Percentiles rank a stretch among this genome's conserved stretches.
These are phyloP conservation scores for Ustilago lituana DNA, from an alignment of 1,284 basidiomycete species.

Conservation along the genomic window DNA sequence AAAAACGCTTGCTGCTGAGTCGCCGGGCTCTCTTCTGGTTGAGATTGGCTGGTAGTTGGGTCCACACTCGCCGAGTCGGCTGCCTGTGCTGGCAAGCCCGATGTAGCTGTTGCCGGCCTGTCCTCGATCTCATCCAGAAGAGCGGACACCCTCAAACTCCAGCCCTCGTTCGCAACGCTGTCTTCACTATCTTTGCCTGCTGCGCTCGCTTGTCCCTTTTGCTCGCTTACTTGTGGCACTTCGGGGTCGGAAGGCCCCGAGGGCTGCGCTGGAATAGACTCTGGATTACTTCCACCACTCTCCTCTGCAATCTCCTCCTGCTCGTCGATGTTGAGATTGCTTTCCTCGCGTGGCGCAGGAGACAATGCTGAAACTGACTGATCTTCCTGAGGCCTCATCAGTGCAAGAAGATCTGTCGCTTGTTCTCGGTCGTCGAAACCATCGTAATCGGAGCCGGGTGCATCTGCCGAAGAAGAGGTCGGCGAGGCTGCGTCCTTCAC, in stretches of 20 bases:
- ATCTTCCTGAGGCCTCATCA: not conserved
- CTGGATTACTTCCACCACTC: too few relatives aligned
- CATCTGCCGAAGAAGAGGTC: conserved; percentile 34
- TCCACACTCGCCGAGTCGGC: not conserved
- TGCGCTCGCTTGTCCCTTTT: too few relatives aligned
- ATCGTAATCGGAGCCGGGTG: conserved; percentile 39
- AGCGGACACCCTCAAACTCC: conserved; percentile 1
- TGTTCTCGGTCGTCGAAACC: conserved; percentile 5
- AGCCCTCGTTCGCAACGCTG: too few relatives aligned
- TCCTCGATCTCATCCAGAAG: conserved; percentile 3
- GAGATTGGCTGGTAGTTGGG: not conserved
- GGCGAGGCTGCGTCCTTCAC: conserved; percentile 18
- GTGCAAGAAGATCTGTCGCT: not conserved
- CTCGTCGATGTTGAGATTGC: too few relatives aligned
- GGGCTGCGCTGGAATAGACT: not conserved
- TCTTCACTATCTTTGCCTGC: too few relatives aligned
- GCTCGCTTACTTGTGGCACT: conserved; percentile 1
- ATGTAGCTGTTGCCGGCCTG: not conserved
- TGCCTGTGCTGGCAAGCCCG: not conserved
- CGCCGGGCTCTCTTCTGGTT: not conserved
- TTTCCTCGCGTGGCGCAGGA: too few relatives aligned
- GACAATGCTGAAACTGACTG: too few relatives aligned
- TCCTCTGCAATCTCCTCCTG: not conserved
- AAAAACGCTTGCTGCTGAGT: not conserved
- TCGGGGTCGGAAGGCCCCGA: not conserved